These are phyloP conservation scores for Rhododendron ferrugineum DNA, from an alignment of 148 eudicot species.

Conservation along the genomic window DNA sequence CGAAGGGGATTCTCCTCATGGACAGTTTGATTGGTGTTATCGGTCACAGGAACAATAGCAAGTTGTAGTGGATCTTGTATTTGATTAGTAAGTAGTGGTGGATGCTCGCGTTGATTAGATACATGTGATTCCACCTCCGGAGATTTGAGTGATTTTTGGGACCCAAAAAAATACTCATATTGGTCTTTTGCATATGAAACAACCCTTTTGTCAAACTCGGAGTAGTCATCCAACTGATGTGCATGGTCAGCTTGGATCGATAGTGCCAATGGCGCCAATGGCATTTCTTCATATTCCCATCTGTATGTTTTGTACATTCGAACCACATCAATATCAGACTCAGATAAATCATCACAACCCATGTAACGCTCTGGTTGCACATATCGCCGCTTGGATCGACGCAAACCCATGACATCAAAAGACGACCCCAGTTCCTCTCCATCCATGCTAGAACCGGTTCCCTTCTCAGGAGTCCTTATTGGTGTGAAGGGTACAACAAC, in stretches of 20 bases:
- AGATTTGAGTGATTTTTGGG: conserved; percentile 18
- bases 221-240: neutral
- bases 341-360: conserved; percentile 53
- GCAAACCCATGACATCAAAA: conserved; percentile 43
- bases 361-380: conserved; percentile 79
- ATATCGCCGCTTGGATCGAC: conserved; percentile 76
- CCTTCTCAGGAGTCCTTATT: conserved; percentile 6
- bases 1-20: conserved; percentile 38
- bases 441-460: conserved; percentile 17
- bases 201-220: conserved; percentile 13
- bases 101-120: conserved; percentile 13
- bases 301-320: conserved; percentile 47
- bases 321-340: conserved; percentile 46
- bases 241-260: conserved; percentile 12
- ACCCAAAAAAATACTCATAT: conserved; percentile 14
- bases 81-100: conserved; percentile 15
- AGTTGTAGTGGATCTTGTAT: conserved; percentile 23
- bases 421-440: conserved; percentile 20
- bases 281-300: conserved; percentile 44
- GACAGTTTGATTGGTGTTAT: conserved; percentile 22
- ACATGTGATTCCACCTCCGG: conserved; percentile 13
- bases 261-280: conserved; percentile 9
- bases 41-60: conserved; percentile 42
- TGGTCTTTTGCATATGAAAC: conserved; percentile 23
- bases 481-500: conserved; percentile 41